Evolutionary conservation across 225 moss, liverwort and hornwort genomes (phyloP).

Genomic region (Lunularia cruciata): DNA sequence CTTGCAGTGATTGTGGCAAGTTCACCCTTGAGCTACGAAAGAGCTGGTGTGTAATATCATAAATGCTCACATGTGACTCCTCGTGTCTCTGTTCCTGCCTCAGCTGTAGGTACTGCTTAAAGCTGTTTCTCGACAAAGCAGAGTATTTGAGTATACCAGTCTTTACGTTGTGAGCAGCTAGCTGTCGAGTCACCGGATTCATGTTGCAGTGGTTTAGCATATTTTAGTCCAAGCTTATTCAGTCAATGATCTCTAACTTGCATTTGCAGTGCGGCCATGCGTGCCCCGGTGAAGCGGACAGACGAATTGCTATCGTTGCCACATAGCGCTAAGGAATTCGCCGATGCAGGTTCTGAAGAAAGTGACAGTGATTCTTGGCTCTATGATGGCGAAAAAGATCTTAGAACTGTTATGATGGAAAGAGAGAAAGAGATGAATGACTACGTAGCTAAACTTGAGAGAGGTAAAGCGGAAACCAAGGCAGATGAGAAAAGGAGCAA

Average conservation of each 20-base stretch:
- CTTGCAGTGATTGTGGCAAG: conserved; percentile 29
- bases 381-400: conserved; percentile 85
- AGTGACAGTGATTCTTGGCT: conserved; percentile 81
- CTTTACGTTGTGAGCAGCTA: background rate
- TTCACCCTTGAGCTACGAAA: conserved; percentile 29
- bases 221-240: background rate
- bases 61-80: conserved; percentile 20
- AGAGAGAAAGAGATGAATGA: conserved; percentile 87
- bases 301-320: conserved; percentile 60
- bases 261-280: conserved; percentile 61
- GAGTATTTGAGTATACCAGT: background rate
- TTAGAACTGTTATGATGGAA: conserved; percentile 53
- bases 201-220: too few relatives aligned
- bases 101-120: conserved; percentile 28
- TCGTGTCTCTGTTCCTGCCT: conserved; percentile 30
- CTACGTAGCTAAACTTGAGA: conserved; percentile 48
- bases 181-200: background rate
- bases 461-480: conserved; percentile 29
- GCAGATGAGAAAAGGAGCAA: conserved; percentile 15
- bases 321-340: conserved; percentile 49
- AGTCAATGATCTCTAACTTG: background rate
- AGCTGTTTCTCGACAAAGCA: conserved; percentile 11
- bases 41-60: conserved; percentile 24
- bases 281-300: conserved; percentile 68
- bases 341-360: conserved; percentile 39